Evolutionary conservation across 192 early-diverging fungal genomes (phyloP), one percentile per base, ranked within the genome.

Genomic region (Rhizoclosmatium sp.): DNA sequence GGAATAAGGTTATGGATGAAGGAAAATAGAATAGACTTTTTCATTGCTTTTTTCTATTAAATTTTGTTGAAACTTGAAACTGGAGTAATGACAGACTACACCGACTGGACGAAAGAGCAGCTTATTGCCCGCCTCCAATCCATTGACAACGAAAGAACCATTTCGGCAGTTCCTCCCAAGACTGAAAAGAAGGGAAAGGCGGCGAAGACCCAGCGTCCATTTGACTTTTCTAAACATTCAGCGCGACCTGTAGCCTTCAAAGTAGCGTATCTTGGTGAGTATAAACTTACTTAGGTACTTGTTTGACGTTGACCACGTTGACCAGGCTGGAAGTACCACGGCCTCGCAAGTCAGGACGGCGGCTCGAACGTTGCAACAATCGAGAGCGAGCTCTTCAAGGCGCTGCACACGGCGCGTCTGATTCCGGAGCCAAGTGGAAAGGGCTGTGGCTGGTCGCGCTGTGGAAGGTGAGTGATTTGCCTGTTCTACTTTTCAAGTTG

Each of bases 361-460:
- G 78, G 83, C 76, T 75, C 83, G n/a, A 49, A 39, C 70, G 66
- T 87, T 9, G 59, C 69, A 12, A 85, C 84, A 4, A 75, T 99
- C 4, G 97, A 99, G 83, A 92, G 89, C 16, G 89, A 92, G 75
- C 72, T 99, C n/a, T 95, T 97, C 79, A 80, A 91, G 41, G 95
- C 97, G 0, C 82, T 99, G 9, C 79, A 88, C 41, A 90, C 89
- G 3, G 90, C 93, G 61, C 92, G 91, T 70, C 85, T 99, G 54
- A 94, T 99, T 39, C 85, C 86, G 14, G 85, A 87, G 69, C 86
- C 72, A 39, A 47, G 59, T 31, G 72, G 92, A 31, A 76, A 85
- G n/a, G 70, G 83, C 23, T 94, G 93, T 84, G 89, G 88, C 56
- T 98, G 91, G 82, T 88, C 94, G 51, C 87, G 94, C 44, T 95